Evolutionary conservation across 2,329 filamentous ascomycete species (phyloP).

Genomic region (Nemania abortiva): DNA sequence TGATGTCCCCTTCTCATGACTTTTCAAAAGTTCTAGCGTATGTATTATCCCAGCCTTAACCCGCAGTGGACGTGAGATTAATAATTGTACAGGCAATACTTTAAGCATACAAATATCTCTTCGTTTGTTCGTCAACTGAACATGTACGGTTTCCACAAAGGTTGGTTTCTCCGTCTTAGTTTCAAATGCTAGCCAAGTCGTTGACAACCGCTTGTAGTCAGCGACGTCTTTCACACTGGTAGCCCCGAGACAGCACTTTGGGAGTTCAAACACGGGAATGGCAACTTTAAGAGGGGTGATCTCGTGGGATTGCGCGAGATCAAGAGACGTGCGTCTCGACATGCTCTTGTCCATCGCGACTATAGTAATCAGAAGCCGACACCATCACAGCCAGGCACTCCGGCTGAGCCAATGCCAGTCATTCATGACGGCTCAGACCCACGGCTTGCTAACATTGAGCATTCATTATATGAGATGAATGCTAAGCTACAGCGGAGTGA

Average conservation of each 20-base stretch:
- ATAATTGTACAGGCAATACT: slow-evolving; percentile 80
- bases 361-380: slow-evolving; percentile 83
- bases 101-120: slow-evolving; percentile 99
- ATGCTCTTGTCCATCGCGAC: slow-evolving; percentile 92
- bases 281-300: slow-evolving; percentile 96
- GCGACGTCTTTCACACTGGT: slow-evolving; percentile 96
- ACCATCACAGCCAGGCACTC: slow-evolving; percentile 83
- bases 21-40: slow-evolving; percentile 99
- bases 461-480: slow-evolving; percentile 84
- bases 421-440: slow-evolving; percentile 81
- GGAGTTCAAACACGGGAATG: slow-evolving; percentile 99
- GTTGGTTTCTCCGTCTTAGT: slow-evolving; percentile 58
- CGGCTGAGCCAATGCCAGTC: slow-evolving; percentile 80
- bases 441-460: slow-evolving; percentile 80
- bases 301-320: slow-evolving; percentile 92
- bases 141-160: slow-evolving; percentile 99
- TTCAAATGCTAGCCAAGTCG: slow-evolving; percentile 31
- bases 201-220: slow-evolving; percentile 70
- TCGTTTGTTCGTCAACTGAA: slow-evolving; percentile 98
- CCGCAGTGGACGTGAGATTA: slow-evolving; percentile 38
- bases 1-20: slow-evolving; percentile 97
- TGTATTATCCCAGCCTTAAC: slow-evolving; percentile 36
- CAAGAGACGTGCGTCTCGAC: slow-evolving; percentile 91
- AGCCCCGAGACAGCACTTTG: slow-evolving; percentile 93
- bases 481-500: slow-evolving; percentile 82